These are phyloP conservation scores for Penicillium hesseltinei DNA, from an alignment of 2,329 filamentous ascomycete species.

Conservation along the genomic window DNA sequence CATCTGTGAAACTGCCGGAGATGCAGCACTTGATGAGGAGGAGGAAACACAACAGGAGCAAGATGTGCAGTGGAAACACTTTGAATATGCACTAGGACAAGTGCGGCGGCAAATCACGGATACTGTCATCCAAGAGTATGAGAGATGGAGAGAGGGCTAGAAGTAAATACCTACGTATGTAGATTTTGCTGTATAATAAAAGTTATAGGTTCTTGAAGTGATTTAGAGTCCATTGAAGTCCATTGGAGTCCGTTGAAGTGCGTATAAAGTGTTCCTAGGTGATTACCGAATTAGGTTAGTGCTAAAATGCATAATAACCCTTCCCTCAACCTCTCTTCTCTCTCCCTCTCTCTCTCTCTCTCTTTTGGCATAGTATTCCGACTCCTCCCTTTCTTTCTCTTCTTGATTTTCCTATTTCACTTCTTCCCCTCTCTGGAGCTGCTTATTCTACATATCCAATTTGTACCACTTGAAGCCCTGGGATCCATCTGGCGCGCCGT, in stretches of 20 bases:
- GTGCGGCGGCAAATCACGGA: slow-evolving; percentile 60
- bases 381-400: background rate
- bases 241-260: background rate
- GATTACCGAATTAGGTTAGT: slow-evolving; percentile 20
- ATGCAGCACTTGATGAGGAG: slow-evolving; percentile 53
- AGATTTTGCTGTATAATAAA: background rate
- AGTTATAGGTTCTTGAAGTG: background rate
- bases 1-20: slow-evolving; percentile 54
- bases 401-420: background rate
- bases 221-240: background rate
- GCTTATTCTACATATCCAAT: background rate
- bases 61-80: slow-evolving; percentile 43
- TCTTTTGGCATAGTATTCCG: background rate
- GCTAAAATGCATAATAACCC: background rate
- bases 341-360: background rate
- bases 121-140: slow-evolving; percentile 59
- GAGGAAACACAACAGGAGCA: slow-evolving; percentile 43
- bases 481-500: background rate
- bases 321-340: background rate
- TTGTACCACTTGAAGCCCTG: background rate
- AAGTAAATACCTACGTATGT: slow-evolving; percentile 3
- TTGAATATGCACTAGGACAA: slow-evolving; percentile 43
- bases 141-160: slow-evolving; percentile 49
- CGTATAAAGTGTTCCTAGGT: slow-evolving; percentile 9
- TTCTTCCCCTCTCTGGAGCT: background rate